Percentiles rank a stretch among this genome's conserved stretches.
phyloP scores from a whole-genome alignment of 2,329 filamentous ascomycete genomes.

The Fusarium sp. region DNA sequence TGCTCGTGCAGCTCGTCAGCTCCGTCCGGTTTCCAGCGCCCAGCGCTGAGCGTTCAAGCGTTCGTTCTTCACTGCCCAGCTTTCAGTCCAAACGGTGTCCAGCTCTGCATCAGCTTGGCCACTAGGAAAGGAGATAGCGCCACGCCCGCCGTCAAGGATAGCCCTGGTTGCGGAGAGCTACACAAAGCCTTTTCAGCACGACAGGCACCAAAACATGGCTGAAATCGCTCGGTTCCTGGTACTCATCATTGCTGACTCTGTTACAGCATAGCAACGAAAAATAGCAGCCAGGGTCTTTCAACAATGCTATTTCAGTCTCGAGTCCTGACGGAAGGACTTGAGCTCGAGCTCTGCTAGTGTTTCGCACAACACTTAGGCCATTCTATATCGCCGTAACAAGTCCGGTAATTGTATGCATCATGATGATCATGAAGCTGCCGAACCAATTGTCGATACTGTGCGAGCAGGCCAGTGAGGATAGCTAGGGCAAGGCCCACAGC shows the following conservation, averaged over 20 bases:
- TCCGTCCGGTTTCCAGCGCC: constrained; percentile 46
- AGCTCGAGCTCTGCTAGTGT: constrained; percentile 18
- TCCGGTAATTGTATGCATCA: constrained; percentile 17
- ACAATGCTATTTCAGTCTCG: constrained; percentile 31
- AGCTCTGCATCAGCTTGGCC: constrained; percentile 33
- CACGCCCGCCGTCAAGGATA: constrained; percentile 46
- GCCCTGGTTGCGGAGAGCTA: constrained; percentile 42
- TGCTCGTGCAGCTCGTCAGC: constrained; percentile 44
- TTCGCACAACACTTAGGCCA: constrained; percentile 32
- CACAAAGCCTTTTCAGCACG: constrained; percentile 44
- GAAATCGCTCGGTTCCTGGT: constrained; percentile 39
- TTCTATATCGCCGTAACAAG: constrained; percentile 30
- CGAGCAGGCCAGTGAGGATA: constrained; percentile 26
- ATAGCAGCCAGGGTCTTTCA: constrained; percentile 12
- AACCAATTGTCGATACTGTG: constrained; percentile 42
- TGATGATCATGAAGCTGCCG: constrained; percentile 27
- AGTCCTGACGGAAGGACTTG: constrained; percentile 7
- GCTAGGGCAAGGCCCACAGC: constrained; percentile 47
- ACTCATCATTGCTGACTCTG: constrained; percentile 29
- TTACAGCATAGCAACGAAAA: constrained; percentile 18
- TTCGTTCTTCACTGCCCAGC: constrained; percentile 31
- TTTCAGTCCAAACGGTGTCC: constrained; percentile 37
- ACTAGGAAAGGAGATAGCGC: constrained; percentile 40
- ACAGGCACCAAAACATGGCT: constrained; percentile 42
- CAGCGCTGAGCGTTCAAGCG: constrained; percentile 33